Evolutionary conservation across 2,329 filamentous ascomycete species (phyloP), one percentile per base, ranked within the genome.

Genomic region (Alternaria atra): DNA sequence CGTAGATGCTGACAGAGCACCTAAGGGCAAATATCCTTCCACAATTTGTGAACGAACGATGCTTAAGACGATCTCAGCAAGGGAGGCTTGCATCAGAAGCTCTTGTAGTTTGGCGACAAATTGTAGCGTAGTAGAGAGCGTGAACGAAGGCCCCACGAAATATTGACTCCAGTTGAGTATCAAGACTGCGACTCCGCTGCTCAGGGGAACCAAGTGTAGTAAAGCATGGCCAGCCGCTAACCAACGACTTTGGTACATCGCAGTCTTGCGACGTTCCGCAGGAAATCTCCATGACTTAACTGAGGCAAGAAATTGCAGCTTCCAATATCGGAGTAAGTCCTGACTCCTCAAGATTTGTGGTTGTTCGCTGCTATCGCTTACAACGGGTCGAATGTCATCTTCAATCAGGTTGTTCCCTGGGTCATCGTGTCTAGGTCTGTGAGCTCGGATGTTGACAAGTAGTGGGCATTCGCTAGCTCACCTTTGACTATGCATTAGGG

Each of bases 101-200:
- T 70, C 68, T 35, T 68, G 64, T n/a, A 67, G 25, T 52, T 70
- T 70, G 5, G 68, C 66, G 8, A 50, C 57, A 43, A 68, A 68
- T 32, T 70, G 67, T 13, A 70, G 54, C 15, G 43, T 12, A 0
- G 57, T 63, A 2, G 52, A 27, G 29, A 59, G 5, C 15, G 23
- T 20, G 6, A 40, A 44, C 7, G 32, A 15, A 1, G 12, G 10
- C 2, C 61, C 58, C 2, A 65, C 34, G 34, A 54, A 70, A 40
- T 57, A 53, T 6, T 32, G 0, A 4, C 37, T 60, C 37, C 27
- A 57, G 30, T 56, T 54, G 1, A 64, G 54, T 32, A 46, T 17
- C 4, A 64, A 34, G 4, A 68, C 53, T 0, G 46, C 43, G 4
- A 62, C 13, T 13, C 58, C 63, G 6, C 55, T 55, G 27, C 46